Conservation (phyloP, 345 rosid species). For the Populus nigra region DNA sequence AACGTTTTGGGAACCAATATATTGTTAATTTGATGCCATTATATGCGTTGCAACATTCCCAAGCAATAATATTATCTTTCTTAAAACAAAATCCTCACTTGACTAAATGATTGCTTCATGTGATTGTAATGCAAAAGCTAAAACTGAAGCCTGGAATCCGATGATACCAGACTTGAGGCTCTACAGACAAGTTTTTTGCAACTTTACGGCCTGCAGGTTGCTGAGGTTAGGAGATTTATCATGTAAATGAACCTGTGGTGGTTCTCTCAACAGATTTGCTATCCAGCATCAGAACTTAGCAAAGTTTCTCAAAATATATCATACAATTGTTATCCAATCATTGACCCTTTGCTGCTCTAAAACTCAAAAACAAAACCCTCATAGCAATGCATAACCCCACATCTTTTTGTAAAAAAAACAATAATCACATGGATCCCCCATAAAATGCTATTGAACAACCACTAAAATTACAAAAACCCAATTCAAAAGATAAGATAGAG, state of each 20-base stretch:
- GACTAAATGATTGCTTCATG: too few relatives aligned
- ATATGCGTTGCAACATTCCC: too few relatives aligned
- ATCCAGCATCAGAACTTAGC: background rate
- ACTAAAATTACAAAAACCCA: background rate
- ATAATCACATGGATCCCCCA: too few relatives aligned
- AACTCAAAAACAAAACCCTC: background rate
- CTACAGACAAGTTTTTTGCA: background rate
- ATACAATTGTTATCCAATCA: background rate
- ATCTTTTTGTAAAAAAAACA: background rate
- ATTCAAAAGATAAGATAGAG: background rate
- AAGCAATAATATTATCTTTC: too few relatives aligned
- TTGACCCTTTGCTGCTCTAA: background rate
- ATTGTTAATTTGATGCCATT: too few relatives aligned
- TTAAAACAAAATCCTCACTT: too few relatives aligned
- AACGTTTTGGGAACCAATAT: too few relatives aligned
- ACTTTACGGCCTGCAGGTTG: background rate
- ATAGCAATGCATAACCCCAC: background rate
- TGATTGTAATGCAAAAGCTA: background rate
- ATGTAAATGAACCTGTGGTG: too few relatives aligned
- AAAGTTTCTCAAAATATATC: background rate
- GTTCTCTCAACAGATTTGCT: too few relatives aligned
- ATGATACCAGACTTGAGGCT: background rate
- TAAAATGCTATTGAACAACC: background rate
- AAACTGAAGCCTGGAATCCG: background rate
- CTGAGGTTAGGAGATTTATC: too few relatives aligned